These are phyloP conservation scores for Solanum medicagineum DNA, from an alignment of 257 asterid species.

Conservation along the genomic window DNA sequence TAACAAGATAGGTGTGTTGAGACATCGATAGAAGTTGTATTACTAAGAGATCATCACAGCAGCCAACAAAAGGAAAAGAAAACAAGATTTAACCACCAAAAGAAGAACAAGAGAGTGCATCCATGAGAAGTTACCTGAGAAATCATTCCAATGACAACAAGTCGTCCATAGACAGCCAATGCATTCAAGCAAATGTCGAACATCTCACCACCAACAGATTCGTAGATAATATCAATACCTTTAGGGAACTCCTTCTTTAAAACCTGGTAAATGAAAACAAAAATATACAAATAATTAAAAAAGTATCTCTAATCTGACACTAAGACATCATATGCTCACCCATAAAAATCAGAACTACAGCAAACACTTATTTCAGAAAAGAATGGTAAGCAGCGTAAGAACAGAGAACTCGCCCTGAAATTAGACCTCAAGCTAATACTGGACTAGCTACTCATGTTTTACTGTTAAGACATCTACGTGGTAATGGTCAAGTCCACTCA, in stretches of 20 bases:
- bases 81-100: not conserved
- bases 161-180: slow-evolving; percentile 72
- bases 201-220: slow-evolving; percentile 97
- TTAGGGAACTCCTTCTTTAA: slow-evolving; percentile 79
- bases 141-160: slow-evolving; percentile 88
- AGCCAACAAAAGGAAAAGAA: not conserved
- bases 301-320: not conserved
- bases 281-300: not conserved
- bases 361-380: not conserved
- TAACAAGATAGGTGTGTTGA: not conserved
- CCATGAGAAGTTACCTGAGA: slow-evolving; percentile 58
- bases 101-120: not conserved
- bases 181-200: slow-evolving; percentile 80
- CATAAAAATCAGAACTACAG: not conserved
- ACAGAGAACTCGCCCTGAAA: not conserved
- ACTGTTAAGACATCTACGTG: not conserved
- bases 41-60: not conserved
- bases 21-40: not conserved
- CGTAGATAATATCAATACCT: slow-evolving; percentile 77
- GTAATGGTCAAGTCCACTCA: not conserved
- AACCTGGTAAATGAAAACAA: slow-evolving; percentile 29
- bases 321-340: not conserved
- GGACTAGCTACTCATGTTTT: not conserved
- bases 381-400: not conserved
- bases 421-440: not conserved